Conservation (phyloP, 768 basidiomycete species). For the Amanita rubescens region DNA sequence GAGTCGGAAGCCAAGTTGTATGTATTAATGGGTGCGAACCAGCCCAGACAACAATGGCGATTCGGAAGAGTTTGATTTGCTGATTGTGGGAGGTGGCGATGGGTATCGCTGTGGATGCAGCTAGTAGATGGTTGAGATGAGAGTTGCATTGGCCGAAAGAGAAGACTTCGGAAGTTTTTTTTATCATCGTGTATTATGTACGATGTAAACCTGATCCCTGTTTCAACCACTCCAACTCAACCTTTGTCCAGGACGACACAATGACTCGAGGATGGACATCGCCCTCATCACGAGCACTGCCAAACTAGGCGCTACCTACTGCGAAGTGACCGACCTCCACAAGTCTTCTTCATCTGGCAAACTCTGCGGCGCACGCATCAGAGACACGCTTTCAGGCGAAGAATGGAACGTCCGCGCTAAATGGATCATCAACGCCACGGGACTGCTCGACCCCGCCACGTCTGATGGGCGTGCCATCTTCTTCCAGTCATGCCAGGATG, state of each 20-base stretch:
- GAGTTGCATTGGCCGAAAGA: slow-evolving; percentile 88
- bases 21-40: too few relatives aligned
- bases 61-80: slow-evolving; percentile 61
- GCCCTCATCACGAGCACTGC: slow-evolving; percentile 93
- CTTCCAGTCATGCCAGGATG: slow-evolving; percentile 99
- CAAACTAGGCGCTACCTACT: slow-evolving; percentile 84
- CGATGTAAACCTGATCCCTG: too few relatives aligned
- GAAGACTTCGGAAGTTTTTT: slow-evolving; percentile 94
- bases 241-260: slow-evolving; percentile 79
- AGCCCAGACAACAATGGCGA: slow-evolving; percentile 3
- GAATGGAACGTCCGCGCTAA: slow-evolving; percentile 80
- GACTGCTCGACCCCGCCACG: slow-evolving; percentile 89
- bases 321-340: slow-evolving; percentile 71
- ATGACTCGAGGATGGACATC: slow-evolving; percentile 97
- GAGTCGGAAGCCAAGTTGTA: too few relatives aligned
- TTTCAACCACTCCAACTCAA: slow-evolving; percentile 29
- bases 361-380: slow-evolving; percentile 67
- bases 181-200: too few relatives aligned
- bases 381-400: slow-evolving; percentile 77
- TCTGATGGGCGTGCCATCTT: slow-evolving; percentile 97
- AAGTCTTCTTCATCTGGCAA: slow-evolving; percentile 54
- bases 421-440: slow-evolving; percentile 97
- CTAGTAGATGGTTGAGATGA: slow-evolving; percentile 82
- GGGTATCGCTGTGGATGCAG: slow-evolving; percentile 94
- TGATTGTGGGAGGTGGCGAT: slow-evolving; percentile 93